Evolutionary conservation across 495 filamentous ascomycete species (phyloP).

Genomic region (Corynascus novoguineensis): DNA sequence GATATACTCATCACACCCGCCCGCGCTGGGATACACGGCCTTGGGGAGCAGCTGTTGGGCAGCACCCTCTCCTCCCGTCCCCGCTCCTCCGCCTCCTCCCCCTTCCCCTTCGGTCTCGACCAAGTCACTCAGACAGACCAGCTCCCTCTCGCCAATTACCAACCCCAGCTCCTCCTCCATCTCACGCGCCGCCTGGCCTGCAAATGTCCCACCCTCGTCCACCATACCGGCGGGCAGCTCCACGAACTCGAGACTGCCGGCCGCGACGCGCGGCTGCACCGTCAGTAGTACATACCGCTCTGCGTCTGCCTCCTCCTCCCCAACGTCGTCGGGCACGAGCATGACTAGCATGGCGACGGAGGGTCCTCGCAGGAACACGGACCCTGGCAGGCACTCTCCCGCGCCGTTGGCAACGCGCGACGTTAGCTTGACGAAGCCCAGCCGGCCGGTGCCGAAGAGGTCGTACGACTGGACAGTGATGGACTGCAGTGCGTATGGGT

Average conservation of each 20-base stretch:
- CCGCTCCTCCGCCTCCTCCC: slow-evolving; percentile 27
- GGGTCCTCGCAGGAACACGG: slow-evolving; percentile 73
- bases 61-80: not conserved
- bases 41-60: slow-evolving; percentile 45
- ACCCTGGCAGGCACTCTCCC: slow-evolving; percentile 66
- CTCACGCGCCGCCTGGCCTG: slow-evolving; percentile 72
- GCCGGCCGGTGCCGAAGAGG: slow-evolving; percentile 55
- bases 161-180: slow-evolving; percentile 77
- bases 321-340: slow-evolving; percentile 64
- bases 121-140: slow-evolving; percentile 59
- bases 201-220: slow-evolving; percentile 69
- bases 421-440: slow-evolving; percentile 77
- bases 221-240: slow-evolving; percentile 91
- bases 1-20: slow-evolving; percentile 81
- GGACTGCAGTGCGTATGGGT: slow-evolving; percentile 63
- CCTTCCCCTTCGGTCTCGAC: slow-evolving; percentile 40
- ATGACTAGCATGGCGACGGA: slow-evolving; percentile 80
- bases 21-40: slow-evolving; percentile 70
- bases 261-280: slow-evolving; percentile 76
- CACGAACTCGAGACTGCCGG: slow-evolving; percentile 65
- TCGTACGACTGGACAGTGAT: slow-evolving; percentile 72
- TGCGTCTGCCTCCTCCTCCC: slow-evolving; percentile 28
- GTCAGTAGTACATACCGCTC: slow-evolving; percentile 73
- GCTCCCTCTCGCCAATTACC: slow-evolving; percentile 37
- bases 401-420: slow-evolving; percentile 57